These are phyloP conservation scores for Apiotrichum porosum DNA, from an alignment of 1,284 basidiomycete genomes.

Conservation along the genomic window DNA sequence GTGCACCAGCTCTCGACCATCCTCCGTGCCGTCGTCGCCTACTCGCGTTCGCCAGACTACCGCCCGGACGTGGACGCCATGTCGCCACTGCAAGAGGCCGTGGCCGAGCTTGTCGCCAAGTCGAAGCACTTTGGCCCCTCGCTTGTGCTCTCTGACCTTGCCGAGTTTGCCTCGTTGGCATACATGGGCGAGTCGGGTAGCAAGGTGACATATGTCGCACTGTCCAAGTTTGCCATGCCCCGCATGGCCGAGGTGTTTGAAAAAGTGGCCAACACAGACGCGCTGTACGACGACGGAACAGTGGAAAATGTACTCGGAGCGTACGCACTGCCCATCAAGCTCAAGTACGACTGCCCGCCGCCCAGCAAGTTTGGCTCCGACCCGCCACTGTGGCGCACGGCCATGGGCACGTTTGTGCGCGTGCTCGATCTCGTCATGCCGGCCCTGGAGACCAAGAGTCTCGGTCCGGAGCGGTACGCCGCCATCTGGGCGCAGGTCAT, in stretches of 20 bases:
- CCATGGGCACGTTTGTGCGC: slow-evolving; percentile 25
- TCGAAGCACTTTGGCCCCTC: slow-evolving; percentile 58
- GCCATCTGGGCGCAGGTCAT: slow-evolving; percentile 81
- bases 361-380: slow-evolving; percentile 80
- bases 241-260: slow-evolving; percentile 64
- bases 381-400: slow-evolving; percentile 81
- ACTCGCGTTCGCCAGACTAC: slow-evolving; percentile 76
- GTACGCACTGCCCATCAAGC: slow-evolving; percentile 80
- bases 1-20: slow-evolving; percentile 63
- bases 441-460: slow-evolving; percentile 39
- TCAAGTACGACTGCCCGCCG: slow-evolving; percentile 89
- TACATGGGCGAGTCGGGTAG: slow-evolving; percentile 69
- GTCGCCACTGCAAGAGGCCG: slow-evolving; percentile 72
- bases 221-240: slow-evolving; percentile 83
- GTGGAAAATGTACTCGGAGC: slow-evolving; percentile 77
- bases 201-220: slow-evolving; percentile 76
- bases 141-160: slow-evolving; percentile 71
- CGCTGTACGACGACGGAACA: slow-evolving; percentile 73
- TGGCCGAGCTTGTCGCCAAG: slow-evolving; percentile 62
- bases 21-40: slow-evolving; percentile 75
- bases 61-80: slow-evolving; percentile 78
- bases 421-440: slow-evolving; percentile 21
- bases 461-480: slow-evolving; percentile 61
- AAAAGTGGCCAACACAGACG: slow-evolving; percentile 19
- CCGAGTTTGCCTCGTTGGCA: slow-evolving; percentile 77